These are phyloP conservation scores for Trametes pubescens DNA, from an alignment of 1,284 basidiomycete genomes.

Conservation along the genomic window DNA sequence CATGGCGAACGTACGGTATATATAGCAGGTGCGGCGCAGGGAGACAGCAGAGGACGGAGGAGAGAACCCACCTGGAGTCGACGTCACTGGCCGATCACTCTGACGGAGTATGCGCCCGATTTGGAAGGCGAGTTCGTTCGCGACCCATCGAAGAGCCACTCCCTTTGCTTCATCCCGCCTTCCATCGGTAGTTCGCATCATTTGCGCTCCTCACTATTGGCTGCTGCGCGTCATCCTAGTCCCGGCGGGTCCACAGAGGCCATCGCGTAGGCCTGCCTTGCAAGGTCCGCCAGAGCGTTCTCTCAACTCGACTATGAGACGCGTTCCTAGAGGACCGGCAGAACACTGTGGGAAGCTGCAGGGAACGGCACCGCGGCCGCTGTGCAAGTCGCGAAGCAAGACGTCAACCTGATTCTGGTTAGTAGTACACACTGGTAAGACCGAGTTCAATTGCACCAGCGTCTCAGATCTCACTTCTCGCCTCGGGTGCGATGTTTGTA, in stretches of 20 bases:
- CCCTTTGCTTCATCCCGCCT: constrained; percentile 4
- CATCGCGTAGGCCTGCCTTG: neutral
- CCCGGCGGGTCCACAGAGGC: neutral
- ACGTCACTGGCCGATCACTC: constrained; percentile 29
- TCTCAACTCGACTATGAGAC: neutral
- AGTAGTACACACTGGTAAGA: too few relatives aligned
- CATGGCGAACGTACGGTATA: constrained; percentile 12
- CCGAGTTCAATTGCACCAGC: too few relatives aligned
- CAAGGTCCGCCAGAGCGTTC: neutral
- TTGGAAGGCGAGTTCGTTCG: constrained; percentile 15
- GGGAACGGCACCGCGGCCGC: too few relatives aligned
- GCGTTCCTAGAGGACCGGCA: too few relatives aligned
- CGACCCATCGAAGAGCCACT: constrained; percentile 14
- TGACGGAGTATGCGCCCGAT: constrained; percentile 22
- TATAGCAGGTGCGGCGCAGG: constrained; percentile 13
- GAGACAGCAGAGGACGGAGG: constrained; percentile 4
- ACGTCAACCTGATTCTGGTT: too few relatives aligned
- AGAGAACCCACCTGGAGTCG: constrained; percentile 7
- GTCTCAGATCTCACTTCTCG: too few relatives aligned
- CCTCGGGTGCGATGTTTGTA: too few relatives aligned
- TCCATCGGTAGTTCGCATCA: constrained; percentile 9
- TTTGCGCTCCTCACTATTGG: constrained; percentile 6
- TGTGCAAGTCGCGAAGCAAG: too few relatives aligned
- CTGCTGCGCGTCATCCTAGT: neutral
- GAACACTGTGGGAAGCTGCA: too few relatives aligned